phyloP scores from a whole-genome alignment of 768 basidiomycete genomes.

The Gymnopilus dilepis region DNA sequence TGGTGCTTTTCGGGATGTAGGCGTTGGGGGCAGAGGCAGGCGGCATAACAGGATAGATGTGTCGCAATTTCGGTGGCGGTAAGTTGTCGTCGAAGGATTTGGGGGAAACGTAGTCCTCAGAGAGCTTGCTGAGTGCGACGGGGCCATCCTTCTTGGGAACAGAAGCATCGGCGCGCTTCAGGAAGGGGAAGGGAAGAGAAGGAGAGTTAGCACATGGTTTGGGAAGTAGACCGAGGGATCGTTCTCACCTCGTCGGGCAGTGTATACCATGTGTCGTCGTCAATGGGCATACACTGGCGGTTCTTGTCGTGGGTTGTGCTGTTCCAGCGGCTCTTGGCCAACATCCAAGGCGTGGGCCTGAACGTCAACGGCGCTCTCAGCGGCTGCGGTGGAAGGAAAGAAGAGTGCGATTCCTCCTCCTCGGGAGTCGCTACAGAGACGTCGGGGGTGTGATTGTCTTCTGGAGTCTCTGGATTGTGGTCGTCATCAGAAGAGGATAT shows the following conservation, averaged over 20 bases:
- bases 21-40: constrained; percentile 22
- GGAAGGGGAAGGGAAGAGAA: neutral
- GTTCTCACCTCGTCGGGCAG: constrained; percentile 31
- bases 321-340: constrained; percentile 66
- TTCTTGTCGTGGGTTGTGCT: too few relatives aligned
- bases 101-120: constrained; percentile 26
- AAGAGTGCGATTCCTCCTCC: constrained; percentile 26
- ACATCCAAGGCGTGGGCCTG: constrained; percentile 68
- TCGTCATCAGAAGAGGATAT: constrained; percentile 55
- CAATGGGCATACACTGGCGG: too few relatives aligned
- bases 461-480: constrained; percentile 61
- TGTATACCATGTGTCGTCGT: constrained; percentile 3
- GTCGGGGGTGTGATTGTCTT: constrained; percentile 52
- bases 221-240: neutral
- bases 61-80: constrained; percentile 29
- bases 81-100: constrained; percentile 27
- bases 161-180: constrained; percentile 8
- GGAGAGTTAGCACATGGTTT: neutral
- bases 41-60: constrained; percentile 33
- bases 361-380: constrained; percentile 51
- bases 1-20: constrained; percentile 30
- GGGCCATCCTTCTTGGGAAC: constrained; percentile 13
- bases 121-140: constrained; percentile 19
- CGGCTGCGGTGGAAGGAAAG: constrained; percentile 25
- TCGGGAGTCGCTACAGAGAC: constrained; percentile 33